phyloP scores from a whole-genome alignment of 2,329 filamentous ascomycete species.

The Neocucurbitaria cava region DNA sequence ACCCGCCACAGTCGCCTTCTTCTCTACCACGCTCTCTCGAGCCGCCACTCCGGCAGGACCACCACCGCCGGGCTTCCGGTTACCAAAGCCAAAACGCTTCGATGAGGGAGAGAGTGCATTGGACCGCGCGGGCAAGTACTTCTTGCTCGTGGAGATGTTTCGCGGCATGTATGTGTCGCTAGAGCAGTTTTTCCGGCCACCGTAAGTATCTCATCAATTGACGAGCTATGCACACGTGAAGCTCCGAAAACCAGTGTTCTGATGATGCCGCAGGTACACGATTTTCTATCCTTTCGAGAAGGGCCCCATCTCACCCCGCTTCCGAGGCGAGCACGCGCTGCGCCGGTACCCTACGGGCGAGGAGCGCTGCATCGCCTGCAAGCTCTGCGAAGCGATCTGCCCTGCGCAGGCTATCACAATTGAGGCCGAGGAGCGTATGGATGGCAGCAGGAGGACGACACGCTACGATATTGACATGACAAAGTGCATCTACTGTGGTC shows the following conservation, averaged over 20 bases:
- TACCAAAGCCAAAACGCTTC: slow-evolving; percentile 77
- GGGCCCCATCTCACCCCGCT: slow-evolving; percentile 95
- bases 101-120: slow-evolving; percentile 79
- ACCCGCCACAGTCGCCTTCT: slow-evolving; percentile 62
- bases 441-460: slow-evolving; percentile 92
- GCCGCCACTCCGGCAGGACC: slow-evolving; percentile 74
- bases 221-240: slow-evolving; percentile 9
- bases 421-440: slow-evolving; percentile 96
- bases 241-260: slow-evolving; percentile 22
- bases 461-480: slow-evolving; percentile 99
- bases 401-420: slow-evolving; percentile 98
- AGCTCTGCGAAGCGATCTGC: slow-evolving; percentile 98
- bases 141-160: slow-evolving; percentile 93
- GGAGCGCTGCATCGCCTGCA: slow-evolving; percentile 99
- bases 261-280: slow-evolving; percentile 73
- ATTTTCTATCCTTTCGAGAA: slow-evolving; percentile 99
- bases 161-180: slow-evolving; percentile 97
- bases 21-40: slow-evolving; percentile 69
- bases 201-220: slow-evolving; percentile 69
- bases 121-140: slow-evolving; percentile 90
- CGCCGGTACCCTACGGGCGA: slow-evolving; percentile 96
- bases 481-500: slow-evolving; percentile 99
- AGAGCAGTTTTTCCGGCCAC: slow-evolving; percentile 97
- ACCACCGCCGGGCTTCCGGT: slow-evolving; percentile 81
- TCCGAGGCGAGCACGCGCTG: slow-evolving; percentile 97